Evolutionary conservation across 2,329 filamentous ascomycete genomes (phyloP).

Genomic region (Colletotrichum noveboracense): DNA sequence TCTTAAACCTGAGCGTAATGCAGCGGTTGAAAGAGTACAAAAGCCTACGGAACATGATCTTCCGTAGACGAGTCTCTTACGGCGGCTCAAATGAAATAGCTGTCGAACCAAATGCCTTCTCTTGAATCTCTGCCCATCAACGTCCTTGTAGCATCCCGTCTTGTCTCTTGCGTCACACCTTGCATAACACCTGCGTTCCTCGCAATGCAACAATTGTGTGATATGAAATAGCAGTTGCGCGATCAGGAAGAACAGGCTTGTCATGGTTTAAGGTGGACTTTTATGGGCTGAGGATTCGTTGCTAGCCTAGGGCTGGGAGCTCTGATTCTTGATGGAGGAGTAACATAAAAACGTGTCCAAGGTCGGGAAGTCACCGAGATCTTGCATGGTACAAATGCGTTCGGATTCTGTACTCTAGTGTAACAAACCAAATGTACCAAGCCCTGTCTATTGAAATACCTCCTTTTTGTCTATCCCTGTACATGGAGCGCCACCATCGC

Average conservation of each 20-base stretch:
- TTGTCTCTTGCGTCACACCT: not conserved
- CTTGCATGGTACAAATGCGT: not conserved
- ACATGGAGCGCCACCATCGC: not conserved
- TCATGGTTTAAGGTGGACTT: not conserved
- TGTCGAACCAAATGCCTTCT: not conserved
- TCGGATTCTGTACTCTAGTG: not conserved
- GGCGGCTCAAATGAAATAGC: not conserved
- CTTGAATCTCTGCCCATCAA: not conserved
- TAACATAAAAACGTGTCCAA: not conserved
- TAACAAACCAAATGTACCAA: not conserved
- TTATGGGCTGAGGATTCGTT: not conserved
- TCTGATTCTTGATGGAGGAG: not conserved
- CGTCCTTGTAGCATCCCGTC: not conserved
- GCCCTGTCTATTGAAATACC: not conserved
- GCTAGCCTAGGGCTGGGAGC: not conserved
- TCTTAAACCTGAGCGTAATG: accelerated
- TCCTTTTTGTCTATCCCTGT: not conserved
- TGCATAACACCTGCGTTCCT: accelerated
- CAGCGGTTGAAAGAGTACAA: accelerated
- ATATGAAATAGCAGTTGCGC: not conserved
- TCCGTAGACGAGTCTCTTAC: accelerated
- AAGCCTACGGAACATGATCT: not conserved
- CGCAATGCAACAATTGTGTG: not conserved
- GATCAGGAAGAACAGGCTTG: not conserved
- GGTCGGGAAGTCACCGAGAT: not conserved